These are phyloP conservation scores for Linum trigynum DNA, from an alignment of 345 rosid species.

Conservation along the genomic window DNA sequence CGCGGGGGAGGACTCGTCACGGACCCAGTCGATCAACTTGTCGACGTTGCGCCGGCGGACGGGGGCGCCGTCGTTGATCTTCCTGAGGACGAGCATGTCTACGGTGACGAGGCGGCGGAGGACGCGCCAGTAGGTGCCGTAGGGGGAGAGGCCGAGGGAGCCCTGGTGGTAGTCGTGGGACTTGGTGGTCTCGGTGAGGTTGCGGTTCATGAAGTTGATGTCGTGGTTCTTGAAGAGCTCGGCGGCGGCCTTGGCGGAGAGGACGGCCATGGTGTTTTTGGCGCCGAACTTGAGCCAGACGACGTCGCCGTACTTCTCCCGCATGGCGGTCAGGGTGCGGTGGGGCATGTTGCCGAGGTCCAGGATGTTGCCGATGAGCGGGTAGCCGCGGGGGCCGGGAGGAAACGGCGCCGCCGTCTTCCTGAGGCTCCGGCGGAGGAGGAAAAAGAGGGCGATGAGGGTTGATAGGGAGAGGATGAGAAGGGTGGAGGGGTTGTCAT, in stretches of 20 bases:
- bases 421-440: background rate
- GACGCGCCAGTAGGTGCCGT: conserved; percentile 11
- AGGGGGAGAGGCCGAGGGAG: conserved; percentile 2
- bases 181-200: background rate
- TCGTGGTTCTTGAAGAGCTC: conserved; percentile 20
- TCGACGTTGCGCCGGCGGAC: conserved; percentile 1
- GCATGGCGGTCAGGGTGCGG: conserved; percentile 8
- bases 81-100: conserved; percentile 8
- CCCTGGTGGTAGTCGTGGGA: conserved; percentile 13
- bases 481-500: too few species aligned
- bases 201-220: conserved; percentile 10
- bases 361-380: conserved; percentile 18
- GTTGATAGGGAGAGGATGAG: background rate
- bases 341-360: conserved; percentile 22
- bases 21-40: conserved; percentile 6
- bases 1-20: conserved; percentile 4
- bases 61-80: conserved; percentile 10
- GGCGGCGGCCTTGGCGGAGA: conserved; percentile 15
- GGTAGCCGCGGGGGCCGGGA: conserved; percentile 19
- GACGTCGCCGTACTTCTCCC: conserved; percentile 11
- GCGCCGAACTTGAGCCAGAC: conserved; percentile 21
- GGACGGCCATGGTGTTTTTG: conserved; percentile 21
- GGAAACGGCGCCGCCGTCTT: conserved; percentile 3
- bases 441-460: background rate
- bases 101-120: conserved; percentile 8